Base-by-base conservation (phyloP, 2,329 filamentous ascomycete genomes). In the Colletotrichum liriopes region DNA sequence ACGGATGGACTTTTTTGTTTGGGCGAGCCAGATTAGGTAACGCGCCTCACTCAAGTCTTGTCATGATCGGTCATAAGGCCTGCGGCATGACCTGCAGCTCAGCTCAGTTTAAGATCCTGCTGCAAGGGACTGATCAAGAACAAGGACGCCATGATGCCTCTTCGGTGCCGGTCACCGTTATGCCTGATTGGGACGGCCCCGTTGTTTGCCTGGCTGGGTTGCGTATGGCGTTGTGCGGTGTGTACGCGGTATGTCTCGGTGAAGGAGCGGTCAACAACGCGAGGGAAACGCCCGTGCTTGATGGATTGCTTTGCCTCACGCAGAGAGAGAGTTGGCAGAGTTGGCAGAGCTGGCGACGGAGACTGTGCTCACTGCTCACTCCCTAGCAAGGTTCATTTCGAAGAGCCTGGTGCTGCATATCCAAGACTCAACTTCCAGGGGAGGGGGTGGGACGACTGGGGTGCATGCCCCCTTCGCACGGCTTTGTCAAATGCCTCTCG, bases 401-500 rank as follows among this genome's bases (percentile, higher is more conserved):
- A 58, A 37, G 65, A 58, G 41, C 23, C 16, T 16, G 3, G 16
- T 26, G 2, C 59, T 49, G 59, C 43, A 62, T 49, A 18, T 29
- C 29, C 37, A 54, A 43, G 11, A 26, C 32, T 55, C 26, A 18
- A 39, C 39, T 55, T 29, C 14, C 43, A 54, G 60, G 67, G 63
- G 23, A 52, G 47, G 59, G 35, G 35, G 51, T 41, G 61, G 41
- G 59, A 55, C 32, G n/a, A 41, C 54, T 37, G 18, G 62, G 55
- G 58, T 60, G 26, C 37, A 23, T 56, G 23, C 43, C n/a, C 47
- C 59, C 51, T 39, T 47, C 35, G 41, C 32, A 63, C 58, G 51
- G 58, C 52, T 59, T 72, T 54, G 60, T 45, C 49, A 41, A 59
- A 41, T 41, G 54, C 29, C 59, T 72, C 69, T 69, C 65, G 69